These are phyloP conservation scores for Penicillium simplicissimum DNA, from an alignment of 495 filamentous ascomycete genomes.

Conservation along the genomic window DNA sequence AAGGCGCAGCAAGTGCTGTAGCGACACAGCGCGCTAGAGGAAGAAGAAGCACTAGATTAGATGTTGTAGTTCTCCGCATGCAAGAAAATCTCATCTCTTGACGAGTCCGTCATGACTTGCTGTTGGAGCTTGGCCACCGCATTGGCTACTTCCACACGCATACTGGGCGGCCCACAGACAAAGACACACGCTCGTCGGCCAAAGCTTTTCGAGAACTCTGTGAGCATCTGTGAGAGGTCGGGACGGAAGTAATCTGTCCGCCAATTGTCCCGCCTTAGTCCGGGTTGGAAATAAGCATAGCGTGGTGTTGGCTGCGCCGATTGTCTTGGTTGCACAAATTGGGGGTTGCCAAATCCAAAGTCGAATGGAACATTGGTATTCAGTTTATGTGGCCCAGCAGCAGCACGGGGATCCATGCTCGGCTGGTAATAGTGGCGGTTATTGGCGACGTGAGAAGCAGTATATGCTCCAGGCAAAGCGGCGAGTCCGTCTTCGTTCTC, in stretches of 20 bases:
- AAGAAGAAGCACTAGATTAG: slow-evolving; percentile 36
- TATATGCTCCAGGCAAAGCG: slow-evolving; percentile 63
- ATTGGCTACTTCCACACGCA: slow-evolving; percentile 83
- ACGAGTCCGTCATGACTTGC: slow-evolving; percentile 73
- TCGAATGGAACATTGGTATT: slow-evolving; percentile 30
- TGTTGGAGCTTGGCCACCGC: slow-evolving; percentile 81
- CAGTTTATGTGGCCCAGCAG: not conserved
- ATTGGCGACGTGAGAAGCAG: slow-evolving; percentile 16
- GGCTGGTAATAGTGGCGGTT: slow-evolving; percentile 22
- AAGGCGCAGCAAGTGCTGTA: slow-evolving; percentile 1
- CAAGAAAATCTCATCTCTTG: slow-evolving; percentile 86
- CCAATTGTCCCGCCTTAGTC: slow-evolving; percentile 77
- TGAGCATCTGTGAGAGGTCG: slow-evolving; percentile 79
- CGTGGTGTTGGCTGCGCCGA: slow-evolving; percentile 56
- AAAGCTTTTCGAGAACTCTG: slow-evolving; percentile 74
- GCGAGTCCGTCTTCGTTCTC: slow-evolving; percentile 86
- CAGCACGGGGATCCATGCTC: slow-evolving; percentile 12
- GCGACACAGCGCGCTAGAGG: too few relatives aligned
- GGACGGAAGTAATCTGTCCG: slow-evolving; percentile 92
- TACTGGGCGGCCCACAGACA: slow-evolving; percentile 84
- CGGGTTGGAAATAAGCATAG: slow-evolving; percentile 71
- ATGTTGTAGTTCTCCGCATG: slow-evolving; percentile 95
- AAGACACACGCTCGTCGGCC: slow-evolving; percentile 88
- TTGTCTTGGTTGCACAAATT: slow-evolving; percentile 16
- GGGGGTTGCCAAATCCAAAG: slow-evolving; percentile 31